Conservation (phyloP, 805 yeast species). For the Candida nonsorbophila region DNA sequence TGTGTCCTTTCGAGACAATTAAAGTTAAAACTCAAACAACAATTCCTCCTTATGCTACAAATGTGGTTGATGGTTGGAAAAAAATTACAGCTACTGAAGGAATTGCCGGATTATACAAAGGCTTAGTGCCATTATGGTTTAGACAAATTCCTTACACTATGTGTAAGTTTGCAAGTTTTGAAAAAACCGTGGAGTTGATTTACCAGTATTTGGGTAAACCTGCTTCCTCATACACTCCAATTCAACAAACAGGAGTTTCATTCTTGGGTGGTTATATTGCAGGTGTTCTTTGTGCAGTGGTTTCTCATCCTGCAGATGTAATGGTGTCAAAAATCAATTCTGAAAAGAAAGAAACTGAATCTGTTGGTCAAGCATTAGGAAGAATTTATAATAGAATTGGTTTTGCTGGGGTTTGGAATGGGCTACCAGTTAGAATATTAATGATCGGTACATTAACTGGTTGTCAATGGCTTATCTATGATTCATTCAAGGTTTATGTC, state of each 20-base stretch:
- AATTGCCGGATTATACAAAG: slow-evolving; percentile 73
- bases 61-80: slow-evolving; percentile 60
- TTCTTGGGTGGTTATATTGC: slow-evolving; percentile 96
- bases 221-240: slow-evolving; percentile 61
- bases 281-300: slow-evolving; percentile 93
- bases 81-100: slow-evolving; percentile 68
- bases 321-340: slow-evolving; percentile 91
- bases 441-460: slow-evolving; percentile 98
- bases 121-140: slow-evolving; percentile 88
- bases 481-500: slow-evolving; percentile 88
- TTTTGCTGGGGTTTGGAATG: slow-evolving; percentile 90
- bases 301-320: slow-evolving; percentile 98
- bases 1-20: slow-evolving; percentile 94
- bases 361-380: slow-evolving; percentile 57
- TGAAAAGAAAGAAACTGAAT: slow-evolving; percentile 60
- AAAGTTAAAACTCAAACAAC: slow-evolving; percentile 94
- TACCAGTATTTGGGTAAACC: slow-evolving; percentile 70
- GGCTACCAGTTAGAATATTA: slow-evolving; percentile 86
- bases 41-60: slow-evolving; percentile 73
- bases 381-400: slow-evolving; percentile 84
- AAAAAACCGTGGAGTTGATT: slow-evolving; percentile 78
- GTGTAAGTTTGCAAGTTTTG: slow-evolving; percentile 95
- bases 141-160: slow-evolving; percentile 98
- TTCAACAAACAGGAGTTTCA: slow-evolving; percentile 90
- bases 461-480: slow-evolving; percentile 94